These are phyloP conservation scores for Diversispora epigaea DNA, from an alignment of 192 early-diverging fungal genomes.

Conservation along the genomic window DNA sequence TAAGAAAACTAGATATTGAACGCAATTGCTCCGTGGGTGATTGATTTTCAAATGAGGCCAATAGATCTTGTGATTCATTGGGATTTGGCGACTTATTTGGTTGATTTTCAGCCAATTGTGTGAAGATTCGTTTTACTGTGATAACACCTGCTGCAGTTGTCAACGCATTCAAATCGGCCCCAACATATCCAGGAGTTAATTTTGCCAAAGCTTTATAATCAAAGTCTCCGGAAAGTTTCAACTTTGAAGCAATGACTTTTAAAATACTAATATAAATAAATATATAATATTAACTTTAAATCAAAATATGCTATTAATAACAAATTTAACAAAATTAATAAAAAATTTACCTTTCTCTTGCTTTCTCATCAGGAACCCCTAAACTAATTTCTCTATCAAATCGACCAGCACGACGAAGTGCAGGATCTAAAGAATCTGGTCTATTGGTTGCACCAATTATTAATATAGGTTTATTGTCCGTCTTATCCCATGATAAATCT, in stretches of 20 bases:
- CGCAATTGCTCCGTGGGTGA: conserved; percentile 51
- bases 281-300: not conserved
- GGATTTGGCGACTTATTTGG: conserved; percentile 9
- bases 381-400: conserved; percentile 98
- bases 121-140: conserved; percentile 81
- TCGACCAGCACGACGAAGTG: conserved; percentile 92
- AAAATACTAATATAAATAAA: conserved; percentile 59
- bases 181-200: conserved; percentile 95
- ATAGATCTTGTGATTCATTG: conserved; percentile 33
- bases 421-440: conserved; percentile 96
- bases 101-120: conserved; percentile 40
- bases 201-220: conserved; percentile 82
- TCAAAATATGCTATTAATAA: not conserved
- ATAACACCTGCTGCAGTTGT: conserved; percentile 87
- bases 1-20: conserved; percentile 74
- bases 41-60: conserved; percentile 39
- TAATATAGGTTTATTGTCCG: conserved; percentile 85
- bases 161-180: conserved; percentile 93
- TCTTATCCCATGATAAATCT: conserved; percentile 90
- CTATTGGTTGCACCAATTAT: conserved; percentile 99
- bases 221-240: conserved; percentile 80
- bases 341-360: conserved; percentile 69
- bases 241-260: conserved; percentile 70
- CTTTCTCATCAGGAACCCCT: conserved; percentile 88
- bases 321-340: no score